These are phyloP conservation scores for Oxytropis ochrocephala DNA, from an alignment of 306 rosid genomes.

Conservation along the genomic window DNA sequence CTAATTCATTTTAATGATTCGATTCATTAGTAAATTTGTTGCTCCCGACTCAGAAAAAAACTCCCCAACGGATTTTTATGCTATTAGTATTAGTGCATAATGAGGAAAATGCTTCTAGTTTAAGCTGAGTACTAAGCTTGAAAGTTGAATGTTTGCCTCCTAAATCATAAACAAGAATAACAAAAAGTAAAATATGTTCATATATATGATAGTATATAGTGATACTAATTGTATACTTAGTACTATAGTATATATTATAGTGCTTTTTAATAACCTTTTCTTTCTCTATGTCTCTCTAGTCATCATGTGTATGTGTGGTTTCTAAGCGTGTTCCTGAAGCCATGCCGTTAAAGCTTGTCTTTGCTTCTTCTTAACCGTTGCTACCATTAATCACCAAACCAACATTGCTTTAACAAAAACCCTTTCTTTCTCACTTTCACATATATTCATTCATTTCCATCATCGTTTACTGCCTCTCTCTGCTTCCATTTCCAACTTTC, in stretches of 20 bases:
- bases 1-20: no score
- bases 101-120: slow-evolving; percentile 24
- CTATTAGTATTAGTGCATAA: no score
- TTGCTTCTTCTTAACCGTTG: slow-evolving; percentile 24
- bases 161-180: slow-evolving; percentile 25
- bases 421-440: slow-evolving; percentile 3
- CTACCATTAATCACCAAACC: background rate
- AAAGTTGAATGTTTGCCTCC: slow-evolving; percentile 34
- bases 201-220: background rate
- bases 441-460: slow-evolving; percentile 5
- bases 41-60: no score
- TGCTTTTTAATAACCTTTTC: slow-evolving; percentile 2
- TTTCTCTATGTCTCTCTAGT: background rate
- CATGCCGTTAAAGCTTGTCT: slow-evolving; percentile 53
- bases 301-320: background rate
- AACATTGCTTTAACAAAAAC: slow-evolving; percentile 19
- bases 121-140: slow-evolving; percentile 11
- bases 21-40: no score
- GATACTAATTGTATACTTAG: background rate
- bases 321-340: slow-evolving; percentile 42
- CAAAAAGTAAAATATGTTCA: slow-evolving; percentile 7
- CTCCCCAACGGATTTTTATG: no score
- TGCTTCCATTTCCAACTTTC: slow-evolving; percentile 5
- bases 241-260: background rate
- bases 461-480: background rate